Conservation (phyloP, 2,329 filamentous ascomycete genomes). For the Neofusicoccum cordaticola region DNA sequence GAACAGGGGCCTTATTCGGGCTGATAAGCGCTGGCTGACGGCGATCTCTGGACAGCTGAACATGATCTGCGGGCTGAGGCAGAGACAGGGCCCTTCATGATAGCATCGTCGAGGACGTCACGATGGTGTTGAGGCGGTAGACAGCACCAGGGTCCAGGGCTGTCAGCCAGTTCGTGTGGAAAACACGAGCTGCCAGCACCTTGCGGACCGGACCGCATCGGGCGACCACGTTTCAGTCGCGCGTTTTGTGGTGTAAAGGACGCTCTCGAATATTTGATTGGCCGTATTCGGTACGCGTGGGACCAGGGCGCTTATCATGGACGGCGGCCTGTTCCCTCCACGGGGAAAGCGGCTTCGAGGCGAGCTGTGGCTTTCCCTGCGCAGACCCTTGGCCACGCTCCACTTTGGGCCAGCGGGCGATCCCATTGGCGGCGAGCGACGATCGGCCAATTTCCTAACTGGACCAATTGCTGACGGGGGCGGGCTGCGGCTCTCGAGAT, state of each 20-base stretch:
- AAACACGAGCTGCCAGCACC: background rate
- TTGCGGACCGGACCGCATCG: constrained; percentile 12
- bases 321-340: background rate
- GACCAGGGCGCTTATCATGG: constrained; percentile 5
- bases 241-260: background rate
- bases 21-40: background rate
- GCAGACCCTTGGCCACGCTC: background rate
- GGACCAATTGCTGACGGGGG: background rate
- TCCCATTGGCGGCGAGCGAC: constrained; percentile 1
- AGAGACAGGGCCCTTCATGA: too few species aligned
- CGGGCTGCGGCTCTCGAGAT: background rate
- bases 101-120: background rate
- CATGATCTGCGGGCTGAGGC: background rate
- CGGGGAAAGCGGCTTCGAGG: background rate
- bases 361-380: background rate
- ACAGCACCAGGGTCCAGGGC: background rate
- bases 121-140: background rate
- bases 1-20: background rate
- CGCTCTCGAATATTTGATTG: background rate
- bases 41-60: background rate
- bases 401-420: background rate
- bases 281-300: background rate
- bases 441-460: constrained; percentile 2
- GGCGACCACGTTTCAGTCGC: background rate
- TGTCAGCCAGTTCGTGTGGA: background rate